Conservation (phyloP, 176 grass and related monocot genomes). For the Tillandsia fasciculata region DNA sequence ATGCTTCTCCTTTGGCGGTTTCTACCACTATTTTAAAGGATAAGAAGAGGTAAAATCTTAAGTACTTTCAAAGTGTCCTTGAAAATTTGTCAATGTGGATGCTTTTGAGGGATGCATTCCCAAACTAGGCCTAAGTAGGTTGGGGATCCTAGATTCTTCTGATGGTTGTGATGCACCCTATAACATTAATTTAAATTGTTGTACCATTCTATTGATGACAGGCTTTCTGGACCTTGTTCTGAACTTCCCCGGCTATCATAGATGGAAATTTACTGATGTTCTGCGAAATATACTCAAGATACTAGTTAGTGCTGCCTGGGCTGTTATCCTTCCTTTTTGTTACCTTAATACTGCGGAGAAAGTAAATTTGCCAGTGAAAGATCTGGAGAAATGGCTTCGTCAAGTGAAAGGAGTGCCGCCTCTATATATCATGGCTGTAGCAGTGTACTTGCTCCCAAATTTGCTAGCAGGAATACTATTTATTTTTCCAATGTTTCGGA, state of each 20-base stretch:
- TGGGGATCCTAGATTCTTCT: no score
- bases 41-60: no score
- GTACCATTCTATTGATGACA: conserved; percentile 31
- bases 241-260: conserved; percentile 78
- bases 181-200: conserved; percentile 13
- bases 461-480: conserved; percentile 53
- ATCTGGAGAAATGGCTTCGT: conserved; percentile 37
- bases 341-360: conserved; percentile 52
- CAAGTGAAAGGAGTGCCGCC: conserved; percentile 69
- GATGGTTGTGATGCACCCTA: no score
- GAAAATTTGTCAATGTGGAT: no score
- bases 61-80: no score
- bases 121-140: no score
- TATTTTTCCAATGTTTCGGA: conserved; percentile 74
- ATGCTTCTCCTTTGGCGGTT: no score
- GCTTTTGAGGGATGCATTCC: no score
- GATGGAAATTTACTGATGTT: conserved; percentile 66
- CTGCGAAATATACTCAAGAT: conserved; percentile 77
- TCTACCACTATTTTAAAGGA: no score
- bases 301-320: conserved; percentile 58
- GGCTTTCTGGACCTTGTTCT: conserved; percentile 82
- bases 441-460: conserved; percentile 75
- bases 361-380: conserved; percentile 42
- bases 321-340: conserved; percentile 79
- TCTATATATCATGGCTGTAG: conserved; percentile 76